These are phyloP conservation scores for Pythium apleroticum DNA, from an alignment of 352 stramenopile species.

Conservation along the genomic window DNA sequence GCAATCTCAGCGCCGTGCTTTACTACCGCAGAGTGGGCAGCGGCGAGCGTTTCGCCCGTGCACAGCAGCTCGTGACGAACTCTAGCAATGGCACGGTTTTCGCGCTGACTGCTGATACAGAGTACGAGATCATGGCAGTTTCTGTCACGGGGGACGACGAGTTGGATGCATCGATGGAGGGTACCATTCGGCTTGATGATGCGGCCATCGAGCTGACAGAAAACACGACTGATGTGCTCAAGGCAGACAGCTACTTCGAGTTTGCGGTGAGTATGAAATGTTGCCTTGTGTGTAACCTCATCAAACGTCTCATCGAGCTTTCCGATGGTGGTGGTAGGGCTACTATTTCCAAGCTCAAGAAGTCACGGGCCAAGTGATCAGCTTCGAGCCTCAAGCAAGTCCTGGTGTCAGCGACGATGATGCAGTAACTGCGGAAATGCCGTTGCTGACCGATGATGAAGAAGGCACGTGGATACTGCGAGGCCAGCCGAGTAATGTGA, in stretches of 20 bases:
- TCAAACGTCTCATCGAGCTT: too few relatives aligned
- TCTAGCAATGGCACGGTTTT: conserved; percentile 34
- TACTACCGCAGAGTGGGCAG: conserved; percentile 17
- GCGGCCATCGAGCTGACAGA: conserved; percentile 27
- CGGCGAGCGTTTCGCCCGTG: conserved; percentile 17
- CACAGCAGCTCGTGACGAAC: conserved; percentile 21
- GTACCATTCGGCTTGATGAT: conserved; percentile 29
- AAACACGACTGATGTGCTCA: conserved; percentile 8
- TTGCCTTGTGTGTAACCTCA: too few relatives aligned
- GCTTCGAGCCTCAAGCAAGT: conserved; percentile 9
- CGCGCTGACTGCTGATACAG: conserved; percentile 39
- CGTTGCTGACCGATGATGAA: conserved; percentile 1
- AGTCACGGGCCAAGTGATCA: background rate
- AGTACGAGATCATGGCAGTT: conserved; percentile 54
- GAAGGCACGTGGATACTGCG: conserved; percentile 26
- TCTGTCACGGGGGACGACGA: conserved; percentile 23
- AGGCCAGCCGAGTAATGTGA: conserved; percentile 27
- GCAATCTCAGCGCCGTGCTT: conserved; percentile 11
- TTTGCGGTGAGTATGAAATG: conserved; percentile 39
- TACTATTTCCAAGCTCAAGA: conserved; percentile 45
- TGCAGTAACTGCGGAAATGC: background rate
- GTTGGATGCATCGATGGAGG: conserved; percentile 10
- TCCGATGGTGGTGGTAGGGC: conserved; percentile 19
- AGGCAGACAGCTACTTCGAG: conserved; percentile 35
- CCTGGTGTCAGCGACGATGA: background rate